Evolutionary conservation across 805 yeast genomes (phyloP), one percentile per base, ranked within the genome.

Genomic region (Kodamaea sagamina): DNA sequence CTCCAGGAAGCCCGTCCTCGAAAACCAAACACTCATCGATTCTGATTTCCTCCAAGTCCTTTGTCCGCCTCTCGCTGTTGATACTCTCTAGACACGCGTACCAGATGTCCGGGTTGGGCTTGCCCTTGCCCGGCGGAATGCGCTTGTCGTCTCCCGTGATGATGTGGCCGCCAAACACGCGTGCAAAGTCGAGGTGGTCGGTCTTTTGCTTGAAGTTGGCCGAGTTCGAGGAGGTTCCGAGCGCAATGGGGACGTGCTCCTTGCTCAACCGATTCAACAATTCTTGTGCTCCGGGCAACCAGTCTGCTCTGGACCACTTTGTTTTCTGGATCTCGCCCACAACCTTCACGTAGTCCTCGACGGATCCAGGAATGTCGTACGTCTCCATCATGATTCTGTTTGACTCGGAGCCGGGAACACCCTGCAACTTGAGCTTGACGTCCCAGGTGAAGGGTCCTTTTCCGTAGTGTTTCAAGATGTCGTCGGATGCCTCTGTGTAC

Each of bases 1-100:
- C 92, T 2, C 99, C 99, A 0, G 96, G 90, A 34, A 89, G 71
- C 2, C 97, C 98, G 65, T 93, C 99, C 69, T 93, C 99, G 63
- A 93, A 93, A 1, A 93, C 85, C 24, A 93, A 62, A 55, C 95
- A 86, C 55, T 93, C 96, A 24, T 79, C 81, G 3, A 92, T 85
- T 42, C 61, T 55, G 47, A 92, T 84, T 26, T 66, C 67, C 1
- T 61, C 70, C 18, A 67, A 59, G 2, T 73, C 77, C 2, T 63
- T 54, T 1, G 59, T 61, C 9, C 58, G 53, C 39, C 82, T 73
- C 34, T 78, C 77, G 16, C 58, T 54, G 60, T 93, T 93, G 42
- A 93, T 54, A 10, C 83, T 75, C 13, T 72, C 78, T 47, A 93
- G 74, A 34, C 97, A 96, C 3, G 82, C 74, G 49, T 79, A 78